Conservation (phyloP, 176 grass and related monocot genomes). For the Zoysia japonica region DNA sequence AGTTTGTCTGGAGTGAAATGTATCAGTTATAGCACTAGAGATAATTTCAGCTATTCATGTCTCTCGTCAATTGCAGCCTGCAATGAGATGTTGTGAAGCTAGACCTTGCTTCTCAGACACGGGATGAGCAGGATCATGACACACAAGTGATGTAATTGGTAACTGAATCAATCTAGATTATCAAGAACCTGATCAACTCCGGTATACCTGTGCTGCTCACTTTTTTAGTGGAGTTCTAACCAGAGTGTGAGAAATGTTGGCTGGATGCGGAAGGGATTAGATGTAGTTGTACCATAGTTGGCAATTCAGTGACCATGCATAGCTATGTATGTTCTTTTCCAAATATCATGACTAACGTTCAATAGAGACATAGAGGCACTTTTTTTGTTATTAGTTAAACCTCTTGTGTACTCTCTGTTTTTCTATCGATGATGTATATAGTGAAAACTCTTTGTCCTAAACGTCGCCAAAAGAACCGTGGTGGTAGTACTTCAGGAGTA, state of each 20-base stretch:
- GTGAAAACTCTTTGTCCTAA: neutral
- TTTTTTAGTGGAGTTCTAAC: neutral
- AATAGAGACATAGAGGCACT: neutral
- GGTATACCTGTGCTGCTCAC: neutral
- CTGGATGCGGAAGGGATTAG: neutral
- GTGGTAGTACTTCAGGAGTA: neutral
- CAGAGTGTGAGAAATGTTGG: neutral
- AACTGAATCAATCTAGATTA: neutral
- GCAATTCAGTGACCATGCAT: neutral
- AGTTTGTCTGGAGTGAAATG: conserved; percentile 8
- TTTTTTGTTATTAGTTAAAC: neutral
- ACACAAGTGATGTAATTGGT: neutral
- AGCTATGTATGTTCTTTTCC: neutral
- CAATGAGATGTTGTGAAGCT: conserved; percentile 1
- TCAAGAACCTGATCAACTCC: neutral
- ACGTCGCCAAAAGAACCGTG: neutral
- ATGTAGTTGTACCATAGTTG: too few species aligned
- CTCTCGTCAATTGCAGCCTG: neutral
- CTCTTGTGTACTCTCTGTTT: neutral
- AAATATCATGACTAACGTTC: neutral
- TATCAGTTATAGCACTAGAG: neutral
- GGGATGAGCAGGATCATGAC: neutral
- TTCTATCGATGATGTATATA: neutral
- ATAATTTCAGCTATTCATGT: conserved; percentile 5
- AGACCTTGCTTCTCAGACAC: neutral